Evolutionary conservation across 306 rosid genomes (phyloP), one percentile per base, ranked within the genome.

Genomic region (Vigna hirtella): DNA sequence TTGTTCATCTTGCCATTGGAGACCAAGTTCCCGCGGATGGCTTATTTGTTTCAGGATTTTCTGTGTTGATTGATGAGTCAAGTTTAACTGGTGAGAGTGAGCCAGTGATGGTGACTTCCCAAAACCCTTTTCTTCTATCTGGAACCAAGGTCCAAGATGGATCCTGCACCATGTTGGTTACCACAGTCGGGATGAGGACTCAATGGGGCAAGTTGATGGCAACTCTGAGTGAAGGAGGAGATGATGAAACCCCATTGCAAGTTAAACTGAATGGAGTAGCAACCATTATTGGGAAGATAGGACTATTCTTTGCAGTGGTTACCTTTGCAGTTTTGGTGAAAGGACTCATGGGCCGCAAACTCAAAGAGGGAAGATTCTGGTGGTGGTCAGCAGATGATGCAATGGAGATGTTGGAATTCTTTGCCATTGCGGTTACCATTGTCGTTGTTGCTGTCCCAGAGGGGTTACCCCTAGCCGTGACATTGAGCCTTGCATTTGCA

Each of bases 191-290:
- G 67, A 95, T 95, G 99, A 89, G 94, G 76, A 95, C 99, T 43
- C 99, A 95, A 77, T 93, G 99, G 99, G 99, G 99, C 5, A 95
- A 95, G 64, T 62, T 95, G 73, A 93, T 92, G 94, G 98, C 98
- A 28, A 95, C 99, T 20, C 88, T 95, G 1, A 89, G 97, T 66
- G 98, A 95, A 88, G 98, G 98, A 0, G 99, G 99, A 74, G 97
- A 93, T 36, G 99, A 95, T 65, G 99, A 95, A 77, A 95, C 99
- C 6, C 98, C 99, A 8, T 71, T 95, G 84, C 99, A 93, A 66
- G 99, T 95, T 56, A 95, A 95, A 78, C 72, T 95, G 72, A 95
- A 95, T 70, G 97, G 99, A 76, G 99, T 95, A 11, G 99, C 99
- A 69, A 95, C 99, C 34, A 81, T 95, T 26, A 93, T 95, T 28